A percentile compares a stretch with the other conserved stretches of the same genome.
phyloP scores from a whole-genome alignment of 805 yeast species.

The Komagataella ulmi region DNA sequence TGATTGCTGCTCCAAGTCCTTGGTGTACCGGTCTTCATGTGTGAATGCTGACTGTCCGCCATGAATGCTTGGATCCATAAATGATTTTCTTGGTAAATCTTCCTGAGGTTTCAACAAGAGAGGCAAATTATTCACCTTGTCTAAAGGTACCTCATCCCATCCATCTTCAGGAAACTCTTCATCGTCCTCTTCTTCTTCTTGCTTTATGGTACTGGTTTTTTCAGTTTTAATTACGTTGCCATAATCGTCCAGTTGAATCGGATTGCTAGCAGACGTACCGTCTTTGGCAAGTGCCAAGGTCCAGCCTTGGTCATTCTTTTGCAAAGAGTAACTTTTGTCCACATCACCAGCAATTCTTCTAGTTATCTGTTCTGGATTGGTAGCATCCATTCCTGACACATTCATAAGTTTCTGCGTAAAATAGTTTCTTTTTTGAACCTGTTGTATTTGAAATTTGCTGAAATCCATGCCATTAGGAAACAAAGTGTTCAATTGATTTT shows the following conservation, averaged over 20 bases:
- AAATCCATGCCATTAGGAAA: constrained; percentile 85
- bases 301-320: constrained; percentile 77
- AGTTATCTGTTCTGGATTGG: constrained; percentile 19
- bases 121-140: constrained; percentile 9
- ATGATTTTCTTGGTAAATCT: neutral
- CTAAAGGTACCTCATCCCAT: constrained; percentile 60
- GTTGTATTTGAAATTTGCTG: constrained; percentile 82
- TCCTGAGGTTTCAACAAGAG: neutral
- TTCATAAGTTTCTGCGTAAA: constrained; percentile 81
- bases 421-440: constrained; percentile 85
- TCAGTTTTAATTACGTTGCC: constrained; percentile 5
- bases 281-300: constrained; percentile 45
- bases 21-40: neutral
- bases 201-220: neutral
- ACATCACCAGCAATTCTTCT: constrained; percentile 75
- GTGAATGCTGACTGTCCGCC: neutral
- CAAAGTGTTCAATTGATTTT: constrained; percentile 70
- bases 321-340: constrained; percentile 60
- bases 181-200: constrained; percentile 11
- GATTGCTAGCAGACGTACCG: constrained; percentile 26
- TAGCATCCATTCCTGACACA: constrained; percentile 65
- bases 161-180: constrained; percentile 36
- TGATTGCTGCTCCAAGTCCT: neutral
- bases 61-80: constrained; percentile 1
- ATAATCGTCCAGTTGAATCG: constrained; percentile 32